These are phyloP conservation scores for Penicillium polonicum DNA, from an alignment of 2,329 filamentous ascomycete species.

Conservation along the genomic window DNA sequence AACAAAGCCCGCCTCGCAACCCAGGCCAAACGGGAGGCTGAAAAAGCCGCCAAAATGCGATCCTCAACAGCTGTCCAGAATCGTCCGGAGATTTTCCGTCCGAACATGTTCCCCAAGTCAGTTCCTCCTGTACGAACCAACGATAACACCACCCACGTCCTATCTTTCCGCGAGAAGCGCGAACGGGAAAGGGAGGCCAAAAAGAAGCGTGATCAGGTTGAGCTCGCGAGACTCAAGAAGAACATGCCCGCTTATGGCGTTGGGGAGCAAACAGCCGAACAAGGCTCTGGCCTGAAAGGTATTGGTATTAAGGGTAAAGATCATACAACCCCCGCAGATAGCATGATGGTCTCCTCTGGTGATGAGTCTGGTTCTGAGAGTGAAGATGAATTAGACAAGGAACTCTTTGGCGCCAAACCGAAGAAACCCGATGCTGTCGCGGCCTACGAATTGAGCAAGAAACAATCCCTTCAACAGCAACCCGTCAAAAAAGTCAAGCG, in stretches of 20 bases:
- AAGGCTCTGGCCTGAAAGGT: conserved; percentile 73
- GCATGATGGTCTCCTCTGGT: conserved; percentile 80
- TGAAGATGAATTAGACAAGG: conserved; percentile 72
- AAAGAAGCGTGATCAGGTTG: conserved; percentile 68
- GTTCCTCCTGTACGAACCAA: conserved; percentile 28
- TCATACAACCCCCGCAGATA: conserved; percentile 67
- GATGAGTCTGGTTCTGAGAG: conserved; percentile 69
- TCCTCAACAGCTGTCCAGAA: conserved; percentile 13
- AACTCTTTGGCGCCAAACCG: conserved; percentile 57
- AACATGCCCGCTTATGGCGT: conserved; percentile 51
- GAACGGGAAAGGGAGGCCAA: conserved; percentile 73
- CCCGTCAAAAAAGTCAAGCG: conserved; percentile 84
- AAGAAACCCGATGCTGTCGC: conserved; percentile 42
- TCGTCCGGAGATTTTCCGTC: conserved; percentile 24
- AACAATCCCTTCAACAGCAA: conserved; percentile 55
- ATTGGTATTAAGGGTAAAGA: conserved; percentile 76
- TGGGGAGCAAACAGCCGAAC: conserved; percentile 61
- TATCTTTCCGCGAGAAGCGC: conserved; percentile 70
- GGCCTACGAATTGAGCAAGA: conserved; percentile 50
- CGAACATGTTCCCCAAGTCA: conserved; percentile 25
- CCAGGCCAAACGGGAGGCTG: conserved; percentile 31
- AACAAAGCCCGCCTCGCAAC: conserved; percentile 40
- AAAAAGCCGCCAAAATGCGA: conserved; percentile 24
- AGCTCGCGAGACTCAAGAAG: conserved; percentile 67
- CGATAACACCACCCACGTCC: conserved; percentile 39